A percentile compares a stretch with the other conserved stretches of the same genome.
Conservation (phyloP, 2,329 filamentous ascomycete species). For the Geoglossum cookeanum region DNA sequence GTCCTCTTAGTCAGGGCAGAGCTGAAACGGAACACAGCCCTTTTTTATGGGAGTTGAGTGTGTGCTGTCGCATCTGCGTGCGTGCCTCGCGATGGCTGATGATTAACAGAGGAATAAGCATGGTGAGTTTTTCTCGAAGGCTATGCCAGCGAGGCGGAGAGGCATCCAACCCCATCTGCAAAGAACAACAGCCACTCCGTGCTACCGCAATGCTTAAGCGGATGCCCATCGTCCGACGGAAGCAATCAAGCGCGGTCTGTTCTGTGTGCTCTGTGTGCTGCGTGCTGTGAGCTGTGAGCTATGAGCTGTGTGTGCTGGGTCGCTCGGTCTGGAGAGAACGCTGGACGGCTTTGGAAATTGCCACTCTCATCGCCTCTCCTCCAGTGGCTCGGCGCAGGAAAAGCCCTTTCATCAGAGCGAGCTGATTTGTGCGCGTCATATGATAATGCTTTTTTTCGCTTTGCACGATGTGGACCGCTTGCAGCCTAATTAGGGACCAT, state of each 20-base stretch:
- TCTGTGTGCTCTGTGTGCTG: no score
- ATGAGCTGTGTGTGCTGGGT: no score
- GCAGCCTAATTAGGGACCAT: conserved; percentile 2
- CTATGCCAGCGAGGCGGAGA: neutral
- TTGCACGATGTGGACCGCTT: neutral
- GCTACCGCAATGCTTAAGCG: no score
- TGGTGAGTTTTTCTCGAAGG: neutral
- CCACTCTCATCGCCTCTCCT: neutral
- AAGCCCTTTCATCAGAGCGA: neutral
- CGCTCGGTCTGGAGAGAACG: neutral
- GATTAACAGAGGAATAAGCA: neutral
- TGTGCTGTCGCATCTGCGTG: no score
- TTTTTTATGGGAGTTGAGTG: neutral
- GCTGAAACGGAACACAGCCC: neutral
- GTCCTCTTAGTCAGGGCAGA: neutral
- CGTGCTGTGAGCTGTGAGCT: no score
- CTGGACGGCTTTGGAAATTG: neutral
- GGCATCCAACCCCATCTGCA: no score
- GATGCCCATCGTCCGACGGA: neutral
- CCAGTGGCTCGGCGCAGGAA: neutral
- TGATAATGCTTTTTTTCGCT: neutral
- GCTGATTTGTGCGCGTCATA: conserved; percentile 1
- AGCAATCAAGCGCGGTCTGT: no score
- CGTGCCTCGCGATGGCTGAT: neutral
- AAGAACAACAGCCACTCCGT: no score